Percentiles rank a stretch among this genome's conserved stretches.
These are phyloP conservation scores for Lactarius akahatsu DNA, from an alignment of 768 basidiomycete species.

Conservation along the genomic window DNA sequence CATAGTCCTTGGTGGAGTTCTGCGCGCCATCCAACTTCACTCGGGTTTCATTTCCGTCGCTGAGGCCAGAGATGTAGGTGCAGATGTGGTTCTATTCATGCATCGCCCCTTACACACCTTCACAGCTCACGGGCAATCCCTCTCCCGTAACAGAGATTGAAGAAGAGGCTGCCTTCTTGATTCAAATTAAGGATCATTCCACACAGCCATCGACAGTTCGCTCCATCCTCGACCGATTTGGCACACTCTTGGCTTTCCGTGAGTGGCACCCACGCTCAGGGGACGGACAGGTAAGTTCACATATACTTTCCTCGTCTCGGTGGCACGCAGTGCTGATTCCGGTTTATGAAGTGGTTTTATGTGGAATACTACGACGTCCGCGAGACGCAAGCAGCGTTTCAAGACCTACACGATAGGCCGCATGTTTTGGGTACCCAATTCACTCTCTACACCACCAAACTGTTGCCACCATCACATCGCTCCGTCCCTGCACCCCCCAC, in stretches of 20 bases:
- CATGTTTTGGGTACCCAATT: constrained; percentile 29
- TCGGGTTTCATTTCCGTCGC: constrained; percentile 25
- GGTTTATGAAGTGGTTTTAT: constrained; percentile 43
- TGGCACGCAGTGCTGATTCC: not conserved
- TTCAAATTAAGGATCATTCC: constrained; percentile 26
- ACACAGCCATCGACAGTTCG: constrained; percentile 21
- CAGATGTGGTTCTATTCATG: not conserved
- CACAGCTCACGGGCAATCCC: constrained; percentile 26
- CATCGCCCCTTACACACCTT: not conserved
- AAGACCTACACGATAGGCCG: constrained; percentile 44
- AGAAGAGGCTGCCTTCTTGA: constrained; percentile 26
- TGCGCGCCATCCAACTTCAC: constrained; percentile 21
- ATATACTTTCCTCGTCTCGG: not conserved
- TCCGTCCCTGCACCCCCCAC: constrained; percentile 3
- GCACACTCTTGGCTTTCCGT: constrained; percentile 26
- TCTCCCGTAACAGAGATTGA: constrained; percentile 30
- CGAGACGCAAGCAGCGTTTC: constrained; percentile 52
- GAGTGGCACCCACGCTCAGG: constrained; percentile 18
- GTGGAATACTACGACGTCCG: constrained; percentile 72
- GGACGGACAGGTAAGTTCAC: constrained; percentile 27
- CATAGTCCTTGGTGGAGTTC: constrained; percentile 15
- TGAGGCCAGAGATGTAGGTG: constrained; percentile 30
- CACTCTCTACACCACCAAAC: constrained; percentile 23
- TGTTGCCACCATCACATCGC: constrained; percentile 9
- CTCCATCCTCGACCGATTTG: constrained; percentile 27